phyloP scores from a whole-genome alignment of 495 filamentous ascomycete species.

The Elasticomyces elasticus region DNA sequence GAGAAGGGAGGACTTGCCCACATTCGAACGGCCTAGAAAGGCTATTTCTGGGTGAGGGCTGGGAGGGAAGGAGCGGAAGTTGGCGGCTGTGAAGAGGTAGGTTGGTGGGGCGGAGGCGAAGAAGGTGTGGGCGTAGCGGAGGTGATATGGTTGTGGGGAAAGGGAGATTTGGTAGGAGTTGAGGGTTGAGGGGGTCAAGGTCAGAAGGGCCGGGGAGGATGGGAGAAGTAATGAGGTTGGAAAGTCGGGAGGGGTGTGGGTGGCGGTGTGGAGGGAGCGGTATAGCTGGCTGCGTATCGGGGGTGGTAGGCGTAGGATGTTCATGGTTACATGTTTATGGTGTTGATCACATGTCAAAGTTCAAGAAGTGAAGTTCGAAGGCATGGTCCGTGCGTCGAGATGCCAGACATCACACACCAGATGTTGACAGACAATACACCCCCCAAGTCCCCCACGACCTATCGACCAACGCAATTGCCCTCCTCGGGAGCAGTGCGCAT shows the following conservation, averaged over 20 bases:
- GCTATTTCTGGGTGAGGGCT: slow-evolving; percentile 55
- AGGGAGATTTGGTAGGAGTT: slow-evolving; percentile 51
- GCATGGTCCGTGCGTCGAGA: background rate
- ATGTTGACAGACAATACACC: no score
- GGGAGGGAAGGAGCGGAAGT: slow-evolving; percentile 53
- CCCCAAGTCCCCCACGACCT: no score
- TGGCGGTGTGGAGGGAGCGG: slow-evolving; percentile 1
- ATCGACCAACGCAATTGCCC: no score
- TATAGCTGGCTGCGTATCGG: slow-evolving; percentile 1
- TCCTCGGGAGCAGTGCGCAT: no score
- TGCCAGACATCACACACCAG: no score
- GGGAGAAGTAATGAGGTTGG: slow-evolving; percentile 2
- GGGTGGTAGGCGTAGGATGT: slow-evolving; percentile 13
- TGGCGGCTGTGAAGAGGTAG: slow-evolving; percentile 60
- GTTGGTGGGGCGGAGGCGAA: slow-evolving; percentile 53
- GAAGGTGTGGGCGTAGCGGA: slow-evolving; percentile 47
- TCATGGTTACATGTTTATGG: background rate
- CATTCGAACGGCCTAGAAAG: slow-evolving; percentile 77
- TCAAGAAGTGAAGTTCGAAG: background rate
- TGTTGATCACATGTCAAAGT: background rate
- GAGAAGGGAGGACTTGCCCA: slow-evolving; percentile 80
- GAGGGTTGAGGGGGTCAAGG: slow-evolving; percentile 19
- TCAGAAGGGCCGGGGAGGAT: slow-evolving; percentile 13
- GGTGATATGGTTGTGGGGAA: slow-evolving; percentile 46
- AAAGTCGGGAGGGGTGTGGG: background rate